phyloP scores from a whole-genome alignment of 495 filamentous ascomycete genomes.

The Penicillium malachiteum region DNA sequence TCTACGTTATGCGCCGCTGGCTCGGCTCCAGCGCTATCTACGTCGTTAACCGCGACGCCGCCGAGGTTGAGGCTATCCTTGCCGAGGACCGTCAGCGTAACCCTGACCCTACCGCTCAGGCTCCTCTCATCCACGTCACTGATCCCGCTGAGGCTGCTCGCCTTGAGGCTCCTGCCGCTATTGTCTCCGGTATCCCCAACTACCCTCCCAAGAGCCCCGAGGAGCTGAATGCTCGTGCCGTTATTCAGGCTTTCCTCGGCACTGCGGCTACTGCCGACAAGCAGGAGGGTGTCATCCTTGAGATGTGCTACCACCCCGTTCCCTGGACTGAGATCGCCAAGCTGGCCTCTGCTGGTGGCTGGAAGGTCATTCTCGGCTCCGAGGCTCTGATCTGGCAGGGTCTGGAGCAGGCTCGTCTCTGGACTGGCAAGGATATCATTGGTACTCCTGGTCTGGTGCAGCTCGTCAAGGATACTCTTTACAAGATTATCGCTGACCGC shows the following conservation, averaged over 20 bases:
- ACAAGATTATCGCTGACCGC: conserved; percentile 37
- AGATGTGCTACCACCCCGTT: conserved; percentile 78
- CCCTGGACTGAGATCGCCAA: conserved; percentile 64
- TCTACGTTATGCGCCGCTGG: conserved; percentile 67
- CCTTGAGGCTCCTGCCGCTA: conserved; percentile 57
- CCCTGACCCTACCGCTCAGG: conserved; percentile 34
- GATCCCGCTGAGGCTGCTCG: conserved; percentile 53
- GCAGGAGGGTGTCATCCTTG: conserved; percentile 65
- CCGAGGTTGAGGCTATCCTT: conserved; percentile 63
- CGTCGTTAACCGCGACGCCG: conserved; percentile 63
- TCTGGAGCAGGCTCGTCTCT: conserved; percentile 66
- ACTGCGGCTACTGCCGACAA: conserved; percentile 19
- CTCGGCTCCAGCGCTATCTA: conserved; percentile 65
- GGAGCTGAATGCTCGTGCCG: conserved; percentile 55
- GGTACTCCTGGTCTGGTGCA: conserved; percentile 52
- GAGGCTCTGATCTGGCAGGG: conserved; percentile 77
- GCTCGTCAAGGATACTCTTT: conserved; percentile 51
- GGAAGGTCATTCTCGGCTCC: conserved; percentile 67
- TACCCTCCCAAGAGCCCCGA: conserved; percentile 59
- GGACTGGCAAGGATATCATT: conserved; percentile 55
- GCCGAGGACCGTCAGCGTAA: conserved; percentile 44
- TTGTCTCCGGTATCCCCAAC: conserved; percentile 69
- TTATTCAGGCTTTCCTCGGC: conserved; percentile 56
- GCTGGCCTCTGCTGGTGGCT: conserved; percentile 55
- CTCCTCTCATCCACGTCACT: conserved; percentile 54